Conservation (phyloP, 495 filamentous ascomycete genomes). For the Pseudoneurospora amorphoporcata region DNA sequence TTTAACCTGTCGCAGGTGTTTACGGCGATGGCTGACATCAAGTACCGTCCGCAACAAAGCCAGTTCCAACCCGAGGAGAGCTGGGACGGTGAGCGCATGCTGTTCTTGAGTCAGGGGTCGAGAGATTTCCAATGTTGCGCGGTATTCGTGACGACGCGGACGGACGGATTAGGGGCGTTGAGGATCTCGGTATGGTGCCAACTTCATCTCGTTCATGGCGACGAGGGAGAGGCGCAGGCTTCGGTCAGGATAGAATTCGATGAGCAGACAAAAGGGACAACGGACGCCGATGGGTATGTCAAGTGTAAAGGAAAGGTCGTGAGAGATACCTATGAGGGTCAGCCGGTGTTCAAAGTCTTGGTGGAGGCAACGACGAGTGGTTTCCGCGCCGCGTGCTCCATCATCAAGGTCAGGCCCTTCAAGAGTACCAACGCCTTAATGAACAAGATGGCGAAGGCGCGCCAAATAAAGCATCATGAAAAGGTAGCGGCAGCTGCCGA, state of each 20-base stretch:
- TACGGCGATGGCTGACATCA: background rate
- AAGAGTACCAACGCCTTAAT: background rate
- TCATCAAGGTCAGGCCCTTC: background rate
- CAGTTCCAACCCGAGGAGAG: slow-evolving; percentile 6
- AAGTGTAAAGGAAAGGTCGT: background rate
- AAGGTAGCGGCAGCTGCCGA: background rate
- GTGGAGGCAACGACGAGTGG: background rate
- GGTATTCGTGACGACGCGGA: background rate
- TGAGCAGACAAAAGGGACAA: background rate
- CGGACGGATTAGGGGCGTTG: background rate
- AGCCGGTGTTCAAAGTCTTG: background rate
- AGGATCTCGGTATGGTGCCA: background rate
- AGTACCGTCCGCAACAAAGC: background rate
- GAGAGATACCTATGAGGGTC: background rate
- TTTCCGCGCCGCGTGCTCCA: background rate
- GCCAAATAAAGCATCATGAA: background rate
- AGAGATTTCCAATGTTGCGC: background rate
- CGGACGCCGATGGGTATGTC: background rate
- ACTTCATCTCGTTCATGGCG: background rate
- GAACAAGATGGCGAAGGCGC: background rate
- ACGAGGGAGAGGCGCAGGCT: background rate
- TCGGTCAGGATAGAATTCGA: background rate
- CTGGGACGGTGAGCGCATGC: slow-evolving; percentile 8
- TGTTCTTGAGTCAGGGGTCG: slow-evolving; percentile 12
- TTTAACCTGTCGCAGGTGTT: slow-evolving; percentile 8